Conservation (phyloP, 306 rosid species). For the Betula pendula region DNA sequence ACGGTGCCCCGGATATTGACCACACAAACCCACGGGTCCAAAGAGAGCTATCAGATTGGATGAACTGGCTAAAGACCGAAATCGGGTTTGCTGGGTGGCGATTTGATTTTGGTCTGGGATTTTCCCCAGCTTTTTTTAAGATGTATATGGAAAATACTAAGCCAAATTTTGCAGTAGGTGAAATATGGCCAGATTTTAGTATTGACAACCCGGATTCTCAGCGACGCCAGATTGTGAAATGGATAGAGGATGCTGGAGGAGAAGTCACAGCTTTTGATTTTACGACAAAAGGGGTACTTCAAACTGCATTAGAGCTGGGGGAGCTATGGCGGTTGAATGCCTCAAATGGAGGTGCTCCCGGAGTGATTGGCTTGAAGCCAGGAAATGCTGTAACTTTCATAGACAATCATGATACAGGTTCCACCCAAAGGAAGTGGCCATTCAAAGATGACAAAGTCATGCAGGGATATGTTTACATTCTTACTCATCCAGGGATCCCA, state of each 20-base stretch:
- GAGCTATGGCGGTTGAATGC: conserved; percentile 38
- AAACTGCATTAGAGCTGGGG: conserved; percentile 29
- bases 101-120: neutral
- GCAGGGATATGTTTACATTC: conserved; percentile 42
- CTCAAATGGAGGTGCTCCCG: conserved; percentile 32
- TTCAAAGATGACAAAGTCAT: conserved; percentile 36
- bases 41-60: neutral
- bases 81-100: neutral
- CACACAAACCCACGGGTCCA: neutral
- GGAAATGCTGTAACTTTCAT: conserved; percentile 43
- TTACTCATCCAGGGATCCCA: conserved; percentile 50
- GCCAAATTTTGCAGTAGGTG: conserved; percentile 5
- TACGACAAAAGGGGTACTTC: conserved; percentile 44
- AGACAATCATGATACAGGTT: conserved; percentile 45
- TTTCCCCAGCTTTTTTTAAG: neutral
- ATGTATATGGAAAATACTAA: neutral
- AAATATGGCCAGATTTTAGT: neutral
- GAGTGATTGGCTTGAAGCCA: conserved; percentile 43
- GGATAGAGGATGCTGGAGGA: conserved; percentile 44
- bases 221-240: conserved; percentile 23
- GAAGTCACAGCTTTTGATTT: conserved; percentile 42
- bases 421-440: conserved; percentile 26
- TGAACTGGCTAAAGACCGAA: conserved; percentile 6
- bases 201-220: conserved; percentile 24
- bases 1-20: neutral